Evolutionary conservation across 2,329 filamentous ascomycete genomes (phyloP), one percentile per base, ranked within the genome.

Genomic region (Paecilomyces dactylethromorphus): DNA sequence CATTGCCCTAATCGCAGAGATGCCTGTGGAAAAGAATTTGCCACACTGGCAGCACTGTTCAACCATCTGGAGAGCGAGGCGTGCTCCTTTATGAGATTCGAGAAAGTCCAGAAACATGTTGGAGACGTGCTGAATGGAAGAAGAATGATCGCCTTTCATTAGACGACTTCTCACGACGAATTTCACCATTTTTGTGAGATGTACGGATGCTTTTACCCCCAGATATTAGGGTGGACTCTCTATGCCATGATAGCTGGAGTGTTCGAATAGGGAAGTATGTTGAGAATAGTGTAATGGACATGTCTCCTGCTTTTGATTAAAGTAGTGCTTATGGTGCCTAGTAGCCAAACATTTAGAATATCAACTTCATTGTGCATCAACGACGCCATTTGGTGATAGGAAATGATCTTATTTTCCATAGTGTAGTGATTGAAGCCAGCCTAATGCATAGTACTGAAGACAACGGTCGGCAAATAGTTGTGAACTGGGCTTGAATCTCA

Each of bases 41-140:
- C 62, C 7, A 65, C 72, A 0, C 56, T 80, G 51, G 78, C 76
- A n/a, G 69, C 61, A 1, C 57, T 81, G 26, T 78, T 79, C 60
- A 75, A 74, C 55, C 77, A 81, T 60, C 60, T 79, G 4, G 78
- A 81, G 64, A 80, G 77, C 58, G 77, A 80, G 65, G 67, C 64
- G 11, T 80, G 77, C 58, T 63, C 62, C 0, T 75, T 66, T 54
- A 71, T 75, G 60, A 68, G 71, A 31, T 80, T 80, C 59, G 72
- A 75, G 39, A 65, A 62, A 5, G 75, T 79, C 6, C 74, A 79
- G 62, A 33, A 53, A n/a, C 59, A 62, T 1, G 59, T 64, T 2
- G 55, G 56, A 1, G 53, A 58, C 39, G 54, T 68, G 3, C 31
- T 69, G 3, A 52, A 54, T 18, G 60, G 62, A 24, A 26, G 57